These are phyloP conservation scores for Kodamaea sp. DNA, from an alignment of 1,139 yeast species.

Conservation along the genomic window DNA sequence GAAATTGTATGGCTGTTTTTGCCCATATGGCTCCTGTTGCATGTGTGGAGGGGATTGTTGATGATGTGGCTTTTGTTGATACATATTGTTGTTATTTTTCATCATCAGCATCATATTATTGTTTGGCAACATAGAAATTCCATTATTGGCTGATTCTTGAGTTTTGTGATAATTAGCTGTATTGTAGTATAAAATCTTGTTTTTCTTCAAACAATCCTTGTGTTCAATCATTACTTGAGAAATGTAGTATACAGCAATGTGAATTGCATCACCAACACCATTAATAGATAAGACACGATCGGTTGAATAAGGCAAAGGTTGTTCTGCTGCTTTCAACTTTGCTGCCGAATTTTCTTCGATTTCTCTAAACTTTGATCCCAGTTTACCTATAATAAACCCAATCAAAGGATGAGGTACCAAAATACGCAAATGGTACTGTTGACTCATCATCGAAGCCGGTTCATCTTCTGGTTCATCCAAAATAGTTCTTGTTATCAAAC, in stretches of 20 bases:
- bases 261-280: slow-evolving; percentile 87
- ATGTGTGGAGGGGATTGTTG: slow-evolving; percentile 10
- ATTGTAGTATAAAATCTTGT: slow-evolving; percentile 57
- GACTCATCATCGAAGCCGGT: slow-evolving; percentile 55
- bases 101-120: slow-evolving; percentile 18
- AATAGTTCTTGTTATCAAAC: slow-evolving; percentile 64
- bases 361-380: slow-evolving; percentile 71
- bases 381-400: slow-evolving; percentile 81
- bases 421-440: slow-evolving; percentile 55
- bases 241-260: slow-evolving; percentile 75
- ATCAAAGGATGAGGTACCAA: slow-evolving; percentile 78
- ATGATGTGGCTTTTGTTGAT: slow-evolving; percentile 12
- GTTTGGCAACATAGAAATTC: slow-evolving; percentile 16
- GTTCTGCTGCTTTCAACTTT: slow-evolving; percentile 70
- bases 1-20: slow-evolving; percentile 33
- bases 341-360: slow-evolving; percentile 86
- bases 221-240: slow-evolving; percentile 65
- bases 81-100: slow-evolving; percentile 7
- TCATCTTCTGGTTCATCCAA: slow-evolving; percentile 65
- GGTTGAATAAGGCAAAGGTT: slow-evolving; percentile 71
- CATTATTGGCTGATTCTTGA: slow-evolving; percentile 10
- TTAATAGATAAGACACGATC: slow-evolving; percentile 69
- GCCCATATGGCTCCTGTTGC: slow-evolving; percentile 10
- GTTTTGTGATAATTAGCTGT: slow-evolving; percentile 51
- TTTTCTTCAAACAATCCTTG: slow-evolving; percentile 48